Evolutionary conservation across 2,329 filamentous ascomycete genomes (phyloP).

Genomic region (Westerdykella sp.): DNA sequence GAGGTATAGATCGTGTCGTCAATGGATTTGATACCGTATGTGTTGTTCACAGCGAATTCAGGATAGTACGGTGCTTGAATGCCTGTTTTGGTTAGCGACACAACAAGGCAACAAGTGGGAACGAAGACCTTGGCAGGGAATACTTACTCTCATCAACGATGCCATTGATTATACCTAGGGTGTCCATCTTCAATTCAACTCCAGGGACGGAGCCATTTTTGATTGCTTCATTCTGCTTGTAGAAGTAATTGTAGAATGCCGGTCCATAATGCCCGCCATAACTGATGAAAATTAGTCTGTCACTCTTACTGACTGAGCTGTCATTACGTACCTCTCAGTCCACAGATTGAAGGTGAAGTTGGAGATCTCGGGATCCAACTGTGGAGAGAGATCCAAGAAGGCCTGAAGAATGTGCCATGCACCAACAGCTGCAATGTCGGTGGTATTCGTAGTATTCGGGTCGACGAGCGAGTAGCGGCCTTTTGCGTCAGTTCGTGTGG

Average conservation of each 20-base stretch:
- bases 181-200: conserved; percentile 48
- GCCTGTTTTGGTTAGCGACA: conserved; percentile 32
- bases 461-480: no score
- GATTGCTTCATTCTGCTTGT: conserved; percentile 51
- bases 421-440: no score
- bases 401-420: no score
- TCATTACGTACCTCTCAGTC: conserved; percentile 37
- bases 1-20: conserved; percentile 43
- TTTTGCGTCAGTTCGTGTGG: no score
- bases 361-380: conserved; percentile 42
- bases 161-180: conserved; percentile 51
- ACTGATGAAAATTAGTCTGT: conserved; percentile 5
- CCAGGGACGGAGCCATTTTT: conserved; percentile 43
- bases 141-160: conserved; percentile 43
- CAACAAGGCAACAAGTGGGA: conserved; percentile 19
- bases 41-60: conserved; percentile 50
- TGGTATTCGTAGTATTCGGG: no score
- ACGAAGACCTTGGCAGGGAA: conserved; percentile 25
- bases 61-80: conserved; percentile 45
- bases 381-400: no score
- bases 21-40: conserved; percentile 47
- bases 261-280: conserved; percentile 47
- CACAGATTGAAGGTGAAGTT: conserved; percentile 48
- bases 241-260: conserved; percentile 52
- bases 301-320: conserved; percentile 1